phyloP scores from a whole-genome alignment of 768 basidiomycete genomes.

The Lyophyllum shimeji region DNA sequence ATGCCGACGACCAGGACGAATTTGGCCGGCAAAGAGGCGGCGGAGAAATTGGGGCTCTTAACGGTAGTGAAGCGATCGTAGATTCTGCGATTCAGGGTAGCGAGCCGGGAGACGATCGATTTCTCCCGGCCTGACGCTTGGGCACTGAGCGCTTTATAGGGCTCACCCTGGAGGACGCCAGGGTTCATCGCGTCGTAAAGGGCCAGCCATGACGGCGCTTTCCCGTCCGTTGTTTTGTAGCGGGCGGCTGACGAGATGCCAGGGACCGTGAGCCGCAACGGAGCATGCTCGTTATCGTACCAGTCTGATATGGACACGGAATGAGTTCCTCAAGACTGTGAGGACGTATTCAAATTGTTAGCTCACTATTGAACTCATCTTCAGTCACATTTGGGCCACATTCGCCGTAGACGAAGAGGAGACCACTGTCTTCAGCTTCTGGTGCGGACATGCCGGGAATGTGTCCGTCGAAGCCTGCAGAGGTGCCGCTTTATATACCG shows the following conservation, averaged over 20 bases:
- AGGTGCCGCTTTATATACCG: not conserved
- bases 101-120: slow-evolving; percentile 22
- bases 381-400: slow-evolving; percentile 23
- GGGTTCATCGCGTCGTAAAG: slow-evolving; percentile 28
- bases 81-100: slow-evolving; percentile 23
- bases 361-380: slow-evolving; percentile 28
- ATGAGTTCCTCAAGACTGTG: not conserved
- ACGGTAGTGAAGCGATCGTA: slow-evolving; percentile 20
- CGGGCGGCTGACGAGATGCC: slow-evolving; percentile 26
- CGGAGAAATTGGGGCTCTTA: slow-evolving; percentile 11
- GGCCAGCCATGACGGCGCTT: slow-evolving; percentile 28
- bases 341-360: not conserved
- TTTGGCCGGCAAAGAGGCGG: slow-evolving; percentile 11
- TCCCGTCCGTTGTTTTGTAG: slow-evolving; percentile 25
- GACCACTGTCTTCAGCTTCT: not conserved
- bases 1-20: slow-evolving; percentile 20
- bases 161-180: slow-evolving; percentile 20
- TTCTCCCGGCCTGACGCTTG: slow-evolving; percentile 26
- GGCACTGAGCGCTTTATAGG: slow-evolving; percentile 21
- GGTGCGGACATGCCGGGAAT: not conserved
- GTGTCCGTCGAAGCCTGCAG: not conserved
- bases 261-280: slow-evolving; percentile 27
- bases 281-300: slow-evolving; percentile 33
- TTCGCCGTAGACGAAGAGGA: slow-evolving; percentile 23
- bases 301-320: slow-evolving; percentile 22